phyloP scores from a whole-genome alignment of 768 basidiomycete species.

The Podaxis carcinomalis region DNA sequence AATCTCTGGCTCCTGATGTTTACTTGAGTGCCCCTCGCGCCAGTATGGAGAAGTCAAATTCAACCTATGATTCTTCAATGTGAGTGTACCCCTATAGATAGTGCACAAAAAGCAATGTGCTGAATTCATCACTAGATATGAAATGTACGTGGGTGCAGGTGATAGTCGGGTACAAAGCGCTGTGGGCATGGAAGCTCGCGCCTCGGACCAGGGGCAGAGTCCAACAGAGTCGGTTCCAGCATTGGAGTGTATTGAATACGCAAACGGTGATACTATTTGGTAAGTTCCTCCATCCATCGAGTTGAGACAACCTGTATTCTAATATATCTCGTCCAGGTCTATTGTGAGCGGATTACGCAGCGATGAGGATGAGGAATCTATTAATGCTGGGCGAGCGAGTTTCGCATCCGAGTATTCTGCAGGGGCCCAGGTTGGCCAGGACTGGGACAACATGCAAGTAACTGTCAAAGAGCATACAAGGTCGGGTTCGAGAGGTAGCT shows the following conservation, averaged over 20 bases:
- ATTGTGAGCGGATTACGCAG: conserved; percentile 76
- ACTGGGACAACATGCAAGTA: conserved; percentile 57
- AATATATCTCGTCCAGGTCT: conserved; percentile 42
- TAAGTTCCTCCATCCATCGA: conserved; percentile 28
- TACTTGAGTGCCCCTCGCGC: conserved; percentile 32
- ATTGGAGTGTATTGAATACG: conserved; percentile 75
- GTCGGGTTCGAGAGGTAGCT: conserved; percentile 63
- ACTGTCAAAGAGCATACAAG: conserved; percentile 74
- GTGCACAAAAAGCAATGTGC: conserved; percentile 19
- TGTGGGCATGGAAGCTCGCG: conserved; percentile 30
- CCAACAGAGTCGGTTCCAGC: conserved; percentile 53
- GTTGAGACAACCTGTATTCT: conserved; percentile 12
- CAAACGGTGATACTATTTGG: conserved; percentile 90
- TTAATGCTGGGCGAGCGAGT: conserved; percentile 64
- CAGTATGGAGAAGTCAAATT: conserved; percentile 61
- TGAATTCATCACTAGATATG: conserved; percentile 47
- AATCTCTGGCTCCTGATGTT: conserved; percentile 40
- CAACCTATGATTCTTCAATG: conserved; percentile 70
- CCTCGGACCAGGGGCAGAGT: conserved; percentile 23
- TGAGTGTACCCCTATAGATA: conserved; percentile 34
- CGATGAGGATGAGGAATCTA: conserved; percentile 68
- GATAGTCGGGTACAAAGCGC: conserved; percentile 42
- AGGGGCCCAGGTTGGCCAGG: conserved; percentile 34
- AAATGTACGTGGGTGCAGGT: conserved; percentile 69
- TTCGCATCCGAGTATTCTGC: conserved; percentile 72